phyloP scores from a whole-genome alignment of 257 asterid species.

The Solanum bulbocastanum region DNA sequence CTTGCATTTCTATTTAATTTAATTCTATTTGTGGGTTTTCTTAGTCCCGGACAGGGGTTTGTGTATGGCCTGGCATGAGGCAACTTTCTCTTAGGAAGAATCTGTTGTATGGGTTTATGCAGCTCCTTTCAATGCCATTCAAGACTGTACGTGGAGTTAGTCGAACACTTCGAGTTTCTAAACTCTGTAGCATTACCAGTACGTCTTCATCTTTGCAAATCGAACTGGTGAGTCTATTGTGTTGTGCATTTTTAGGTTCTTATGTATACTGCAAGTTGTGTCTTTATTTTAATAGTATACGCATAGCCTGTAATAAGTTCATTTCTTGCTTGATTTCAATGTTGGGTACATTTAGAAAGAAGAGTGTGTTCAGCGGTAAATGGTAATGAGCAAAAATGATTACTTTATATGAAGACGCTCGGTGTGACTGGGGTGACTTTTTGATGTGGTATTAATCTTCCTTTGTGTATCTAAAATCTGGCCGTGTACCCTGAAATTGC shows the following conservation, averaged over 20 bases:
- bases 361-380: background rate
- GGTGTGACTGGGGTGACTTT: background rate
- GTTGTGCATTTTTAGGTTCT: background rate
- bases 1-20: background rate
- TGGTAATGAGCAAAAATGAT: background rate
- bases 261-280: background rate
- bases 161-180: slow-evolving; percentile 60
- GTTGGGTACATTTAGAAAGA: background rate
- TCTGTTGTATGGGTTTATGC: slow-evolving; percentile 69
- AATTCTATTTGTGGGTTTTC: slow-evolving; percentile 8
- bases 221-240: slow-evolving; percentile 53
- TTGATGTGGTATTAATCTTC: background rate
- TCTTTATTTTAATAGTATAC: background rate
- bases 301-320: background rate
- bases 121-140: slow-evolving; percentile 70
- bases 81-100: slow-evolving; percentile 75
- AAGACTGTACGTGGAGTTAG: slow-evolving; percentile 67
- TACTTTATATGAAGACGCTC: background rate
- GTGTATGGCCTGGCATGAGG: slow-evolving; percentile 87
- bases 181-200: slow-evolving; percentile 62
- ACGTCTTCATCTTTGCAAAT: slow-evolving; percentile 64
- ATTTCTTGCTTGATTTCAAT: background rate
- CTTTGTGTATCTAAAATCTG: background rate
- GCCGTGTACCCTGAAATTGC: background rate
- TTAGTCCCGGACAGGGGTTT: slow-evolving; percentile 56